Percentiles rank a stretch among this genome's conserved stretches.
phyloP scores from a whole-genome alignment of 2,329 filamentous ascomycete genomes.

The Kalmusia sp. region DNA sequence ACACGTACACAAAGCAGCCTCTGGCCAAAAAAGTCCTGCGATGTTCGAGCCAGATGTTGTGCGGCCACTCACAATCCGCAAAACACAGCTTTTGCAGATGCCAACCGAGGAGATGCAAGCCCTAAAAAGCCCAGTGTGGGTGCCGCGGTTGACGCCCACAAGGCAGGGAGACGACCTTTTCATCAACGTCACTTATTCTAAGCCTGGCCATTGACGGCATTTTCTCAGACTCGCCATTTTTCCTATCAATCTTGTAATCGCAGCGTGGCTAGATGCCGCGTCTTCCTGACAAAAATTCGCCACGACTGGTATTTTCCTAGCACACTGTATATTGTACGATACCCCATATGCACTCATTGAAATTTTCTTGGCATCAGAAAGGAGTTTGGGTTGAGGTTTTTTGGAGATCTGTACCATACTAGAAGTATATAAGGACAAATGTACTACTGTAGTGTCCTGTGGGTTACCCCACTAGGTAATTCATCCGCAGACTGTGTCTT shows the following conservation, averaged over 20 bases:
- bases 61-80: constrained; percentile 34
- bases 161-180: constrained; percentile 71
- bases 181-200: constrained; percentile 47
- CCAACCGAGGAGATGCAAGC: constrained; percentile 24
- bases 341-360: constrained; percentile 6
- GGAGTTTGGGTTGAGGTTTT: neutral
- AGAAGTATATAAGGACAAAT: neutral
- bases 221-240: neutral
- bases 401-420: neutral
- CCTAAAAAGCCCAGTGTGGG: constrained; percentile 61
- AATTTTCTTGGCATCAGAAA: neutral
- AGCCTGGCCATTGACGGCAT: constrained; percentile 14
- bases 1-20: constrained; percentile 32
- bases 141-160: constrained; percentile 71
- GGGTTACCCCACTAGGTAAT: no score
- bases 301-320: neutral
- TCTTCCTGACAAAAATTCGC: neutral
- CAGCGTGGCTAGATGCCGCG: neutral
- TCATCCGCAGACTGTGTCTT: no score
- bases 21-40: constrained; percentile 34
- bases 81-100: constrained; percentile 12
- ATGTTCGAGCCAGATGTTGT: constrained; percentile 34
- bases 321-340: constrained; percentile 3
- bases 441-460: no score
- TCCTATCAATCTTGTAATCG: constrained; percentile 7